Conservation (phyloP, 768 basidiomycete genomes). For the Amylocystis lapponica region DNA sequence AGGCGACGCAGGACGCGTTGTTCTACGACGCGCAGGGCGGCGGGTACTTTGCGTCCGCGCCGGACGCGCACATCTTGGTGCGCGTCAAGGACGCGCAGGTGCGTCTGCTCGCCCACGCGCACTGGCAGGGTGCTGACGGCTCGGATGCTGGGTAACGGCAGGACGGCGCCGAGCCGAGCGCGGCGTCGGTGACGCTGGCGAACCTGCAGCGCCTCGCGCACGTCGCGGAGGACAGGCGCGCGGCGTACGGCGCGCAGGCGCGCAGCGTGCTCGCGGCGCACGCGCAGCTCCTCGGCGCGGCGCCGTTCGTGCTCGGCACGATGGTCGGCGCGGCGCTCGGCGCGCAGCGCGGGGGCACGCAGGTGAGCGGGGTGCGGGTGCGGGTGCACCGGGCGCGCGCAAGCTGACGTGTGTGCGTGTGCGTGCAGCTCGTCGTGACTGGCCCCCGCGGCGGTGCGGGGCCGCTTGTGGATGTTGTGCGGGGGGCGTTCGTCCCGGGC, state of each 20-base stretch:
- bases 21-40: conserved; percentile 34
- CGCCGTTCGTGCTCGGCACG: conserved; percentile 16
- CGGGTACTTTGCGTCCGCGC: conserved; percentile 35
- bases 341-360: conserved; percentile 13
- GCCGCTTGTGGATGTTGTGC: conserved; percentile 11
- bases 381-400: too few relatives aligned
- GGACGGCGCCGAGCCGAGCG: conserved; percentile 27
- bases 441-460: too few relatives aligned
- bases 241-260: conserved; percentile 16
- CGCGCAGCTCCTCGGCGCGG: conserved; percentile 16
- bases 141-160: too few relatives aligned
- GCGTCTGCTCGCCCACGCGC: neutral
- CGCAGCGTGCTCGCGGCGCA: conserved; percentile 15
- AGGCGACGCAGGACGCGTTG: conserved; percentile 32
- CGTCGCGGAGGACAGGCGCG: conserved; percentile 18
- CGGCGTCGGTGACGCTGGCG: conserved; percentile 20
- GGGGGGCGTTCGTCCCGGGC: conserved; percentile 14
- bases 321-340: conserved; percentile 17
- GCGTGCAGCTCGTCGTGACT: conserved; percentile 14
- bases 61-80: conserved; percentile 30
- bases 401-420: too few relatives aligned
- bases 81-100: conserved; percentile 33
- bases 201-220: conserved; percentile 23
- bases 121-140: too few relatives aligned
- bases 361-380: conserved; percentile 14